These are phyloP conservation scores for Haplosporangium gracile DNA, from an alignment of 192 early-diverging fungal genomes.

Conservation along the genomic window DNA sequence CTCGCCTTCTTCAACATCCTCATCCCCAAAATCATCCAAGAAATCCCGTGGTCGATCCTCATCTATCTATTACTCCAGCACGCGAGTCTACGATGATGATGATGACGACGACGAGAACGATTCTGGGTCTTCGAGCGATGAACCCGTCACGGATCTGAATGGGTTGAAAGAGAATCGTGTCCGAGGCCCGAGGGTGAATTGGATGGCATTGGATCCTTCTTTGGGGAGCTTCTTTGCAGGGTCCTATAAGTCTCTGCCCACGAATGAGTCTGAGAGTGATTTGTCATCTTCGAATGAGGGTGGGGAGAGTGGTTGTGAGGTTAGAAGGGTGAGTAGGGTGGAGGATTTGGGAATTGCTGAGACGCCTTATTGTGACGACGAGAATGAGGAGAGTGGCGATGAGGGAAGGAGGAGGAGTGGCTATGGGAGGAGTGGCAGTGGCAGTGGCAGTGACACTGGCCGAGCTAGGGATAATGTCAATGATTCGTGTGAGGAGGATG, in stretches of 20 bases:
- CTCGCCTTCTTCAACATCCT: constrained; percentile 6
- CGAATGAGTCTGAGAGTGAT: constrained; percentile 22
- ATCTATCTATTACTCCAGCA: constrained; percentile 36
- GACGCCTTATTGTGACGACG: neutral
- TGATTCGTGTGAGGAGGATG: neutral
- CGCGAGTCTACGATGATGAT: constrained; percentile 5
- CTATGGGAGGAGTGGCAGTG: neutral
- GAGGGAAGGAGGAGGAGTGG: neutral
- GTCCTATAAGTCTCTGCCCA: constrained; percentile 23
- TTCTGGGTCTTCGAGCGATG: constrained; percentile 13
- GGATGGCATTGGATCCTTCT: constrained; percentile 37
- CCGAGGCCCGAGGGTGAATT: constrained; percentile 32
- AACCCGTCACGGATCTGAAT: constrained; percentile 40
- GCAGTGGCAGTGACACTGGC: neutral
- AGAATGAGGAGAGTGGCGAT: neutral
- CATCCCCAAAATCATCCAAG: constrained; percentile 5
- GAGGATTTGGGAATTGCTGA: constrained; percentile 17
- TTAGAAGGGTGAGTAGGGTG: neutral
- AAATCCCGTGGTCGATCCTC: constrained; percentile 33
- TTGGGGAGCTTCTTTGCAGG: constrained; percentile 28
- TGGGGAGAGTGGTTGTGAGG: neutral
- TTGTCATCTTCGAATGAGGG: constrained; percentile 10
- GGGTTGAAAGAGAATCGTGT: constrained; percentile 47
- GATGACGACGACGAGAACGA: constrained; percentile 19
- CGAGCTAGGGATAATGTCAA: neutral